Evolutionary conservation across 1,139 yeast species (phyloP), one percentile per base, ranked within the genome.

Genomic region (Blastobotrys raffinosifermentans): DNA sequence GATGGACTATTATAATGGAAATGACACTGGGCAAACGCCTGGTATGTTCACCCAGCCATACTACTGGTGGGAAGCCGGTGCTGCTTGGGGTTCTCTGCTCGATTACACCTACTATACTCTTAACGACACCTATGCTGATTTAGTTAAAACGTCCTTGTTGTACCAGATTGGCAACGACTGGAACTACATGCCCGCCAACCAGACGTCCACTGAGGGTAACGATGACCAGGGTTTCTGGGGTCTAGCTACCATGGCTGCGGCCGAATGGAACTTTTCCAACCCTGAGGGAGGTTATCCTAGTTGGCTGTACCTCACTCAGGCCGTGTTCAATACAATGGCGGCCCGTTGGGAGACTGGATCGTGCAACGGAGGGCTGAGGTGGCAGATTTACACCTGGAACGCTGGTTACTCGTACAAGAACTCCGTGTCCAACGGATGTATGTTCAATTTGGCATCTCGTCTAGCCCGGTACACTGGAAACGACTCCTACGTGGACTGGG

Each of bases 51-150:
- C 70, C 13, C 57, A 67, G 46, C 94, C 94, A 2, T 83, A 82
- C 64, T 84, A 81, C 67, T 86, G 96, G 96, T 86, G 95, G 94
- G 84, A 81, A 64, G 91, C 93, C 31, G 95, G 94, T 47, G 94
- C 86, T 42, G 86, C 84, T 1, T 80, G 85, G 77, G 91, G 89
- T 9, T 73, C 85, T 8, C 54, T 85, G 63, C 63, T 85, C 37
- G 89, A 81, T 56, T 80, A 77, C 55, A 67, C 79, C 52, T 72
- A 65, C 48, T 72, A 73, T 55, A 77, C 86, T 58, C 64, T 73
- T 22, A 78, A 84, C 59, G 71, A 71, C 51, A 73, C 85, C 1
- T 80, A 68, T 51, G 75, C 70, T 43, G 66, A 67, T 4, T 48
- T 73, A 19, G 69, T 82, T 45, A 74, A 73, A 51, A 63, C 69